Evolutionary conservation across 805 yeast genomes (phyloP), one percentile per base, ranked within the genome.

Genomic region (Candida takata): DNA sequence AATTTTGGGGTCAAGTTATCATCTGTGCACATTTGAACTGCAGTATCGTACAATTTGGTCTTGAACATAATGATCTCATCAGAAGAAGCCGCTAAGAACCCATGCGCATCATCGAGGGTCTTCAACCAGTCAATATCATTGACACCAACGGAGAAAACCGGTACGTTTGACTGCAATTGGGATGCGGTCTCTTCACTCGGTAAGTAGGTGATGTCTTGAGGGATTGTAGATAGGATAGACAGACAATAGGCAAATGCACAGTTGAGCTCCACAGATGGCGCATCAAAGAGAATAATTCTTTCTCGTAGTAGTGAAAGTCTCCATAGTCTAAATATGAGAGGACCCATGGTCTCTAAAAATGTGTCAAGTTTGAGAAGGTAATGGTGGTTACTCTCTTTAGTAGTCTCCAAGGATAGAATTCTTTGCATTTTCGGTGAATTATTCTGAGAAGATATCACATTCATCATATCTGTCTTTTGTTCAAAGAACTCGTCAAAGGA

Each of bases 21-120:
- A 17, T 27, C 19, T 12, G 19, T 24, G 14, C 38, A 40, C 20
- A 54, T 27, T 13, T 49, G 51, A 9, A 70, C 50, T 1, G 65
- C 51, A 27, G 60, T 48, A 48, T 80, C 85, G 49, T 70, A 79
- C 4, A 76, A 44, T 9, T 63, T 59, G 12, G 50, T 49, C 44
- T 77, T 79, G 41, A 69, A 74, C 47, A 77, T 60, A 23, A 82
- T 57, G 17, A 83, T 72, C 29, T 73, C 79, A 49, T 83, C 94
- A 16, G 79, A 70, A 2, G 90, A 78, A 6, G 74, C 64, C 3
- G 79, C 87, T 27, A 79, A 61, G 45, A 60, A 79, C 2, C 73
- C 70, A 18, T 19, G 27, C 5, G 13, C 18, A 8, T 34, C 38
- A 24, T 33, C 40, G 4, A 52, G 12, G 8, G 36, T 30, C 21